Conservation (phyloP, 257 asterid genomes). For the Leptodermis oblonga region DNA sequence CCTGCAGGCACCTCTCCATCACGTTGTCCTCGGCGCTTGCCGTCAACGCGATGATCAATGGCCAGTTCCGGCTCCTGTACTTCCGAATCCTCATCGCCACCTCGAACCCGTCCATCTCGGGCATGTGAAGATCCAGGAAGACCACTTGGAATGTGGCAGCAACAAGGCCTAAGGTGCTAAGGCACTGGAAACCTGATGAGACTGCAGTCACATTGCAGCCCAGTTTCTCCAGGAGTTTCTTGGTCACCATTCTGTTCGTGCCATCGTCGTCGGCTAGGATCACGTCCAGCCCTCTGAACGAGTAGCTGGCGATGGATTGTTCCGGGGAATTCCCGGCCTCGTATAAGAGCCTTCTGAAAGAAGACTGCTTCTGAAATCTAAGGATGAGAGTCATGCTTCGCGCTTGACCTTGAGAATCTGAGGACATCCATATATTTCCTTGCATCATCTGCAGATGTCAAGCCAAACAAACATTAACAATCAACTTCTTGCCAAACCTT, state of each 20-base stretch:
- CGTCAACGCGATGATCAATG: conserved; percentile 38
- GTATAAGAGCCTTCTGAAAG: conserved; percentile 30
- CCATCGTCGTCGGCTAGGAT: conserved; percentile 36
- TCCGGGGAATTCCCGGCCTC: conserved; percentile 26
- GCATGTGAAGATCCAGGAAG: conserved; percentile 48
- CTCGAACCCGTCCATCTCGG: conserved; percentile 48
- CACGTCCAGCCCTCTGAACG: conserved; percentile 34
- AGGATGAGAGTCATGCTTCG: conserved; percentile 37
- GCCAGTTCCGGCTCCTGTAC: conserved; percentile 40
- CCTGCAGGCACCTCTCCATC: conserved; percentile 34
- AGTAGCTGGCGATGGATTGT: conserved; percentile 18
- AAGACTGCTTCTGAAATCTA: conserved; percentile 36
- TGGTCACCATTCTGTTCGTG: conserved; percentile 38
- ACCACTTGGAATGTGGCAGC: conserved; percentile 28
- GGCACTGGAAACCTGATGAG: conserved; percentile 38
- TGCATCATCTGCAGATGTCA: conserved; percentile 40
- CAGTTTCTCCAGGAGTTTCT: conserved; percentile 39
- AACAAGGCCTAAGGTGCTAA: conserved; percentile 36
- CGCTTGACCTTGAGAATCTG: conserved; percentile 30
- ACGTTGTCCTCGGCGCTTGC: conserved; percentile 40
- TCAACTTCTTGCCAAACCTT: neutral
- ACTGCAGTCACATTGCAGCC: conserved; percentile 44
- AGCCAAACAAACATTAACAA: neutral
- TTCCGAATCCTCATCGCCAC: conserved; percentile 41
- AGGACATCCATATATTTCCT: conserved; percentile 45